Conservation (phyloP, 495 filamentous ascomycete genomes). For the Apodospora peruviana region DNA sequence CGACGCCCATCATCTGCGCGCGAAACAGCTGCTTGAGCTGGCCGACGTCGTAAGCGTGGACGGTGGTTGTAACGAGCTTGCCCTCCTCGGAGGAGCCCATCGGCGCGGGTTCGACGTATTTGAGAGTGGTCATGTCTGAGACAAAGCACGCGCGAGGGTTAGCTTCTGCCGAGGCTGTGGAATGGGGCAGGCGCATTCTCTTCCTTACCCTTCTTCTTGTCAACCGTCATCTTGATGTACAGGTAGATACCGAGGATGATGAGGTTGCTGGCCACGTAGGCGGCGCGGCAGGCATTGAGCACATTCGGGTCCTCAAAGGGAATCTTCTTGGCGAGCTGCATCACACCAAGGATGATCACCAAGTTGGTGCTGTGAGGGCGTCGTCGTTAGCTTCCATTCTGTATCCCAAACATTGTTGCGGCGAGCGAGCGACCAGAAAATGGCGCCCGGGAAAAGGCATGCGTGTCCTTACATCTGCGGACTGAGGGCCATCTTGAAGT, state of each 20-base stretch:
- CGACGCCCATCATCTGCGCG: constrained; percentile 87
- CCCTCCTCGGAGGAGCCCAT: constrained; percentile 90
- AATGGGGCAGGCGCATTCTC: neutral
- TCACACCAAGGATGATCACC: constrained; percentile 91
- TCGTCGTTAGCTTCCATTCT: constrained; percentile 11
- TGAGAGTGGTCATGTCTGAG: constrained; percentile 93
- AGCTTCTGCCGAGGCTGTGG: neutral
- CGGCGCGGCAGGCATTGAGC: constrained; percentile 72
- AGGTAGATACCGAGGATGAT: constrained; percentile 80
- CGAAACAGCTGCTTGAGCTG: constrained; percentile 81
- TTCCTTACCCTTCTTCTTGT: constrained; percentile 84
- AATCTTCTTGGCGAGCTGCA: constrained; percentile 94
- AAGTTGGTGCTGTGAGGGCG: constrained; percentile 69
- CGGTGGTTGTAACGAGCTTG: constrained; percentile 91
- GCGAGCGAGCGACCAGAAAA: neutral
- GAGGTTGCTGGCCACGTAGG: constrained; percentile 83
- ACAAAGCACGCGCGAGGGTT: neutral
- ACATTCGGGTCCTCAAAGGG: constrained; percentile 89
- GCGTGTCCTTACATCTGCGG: constrained; percentile 44
- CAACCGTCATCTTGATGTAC: constrained; percentile 75
- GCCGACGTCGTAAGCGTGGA: constrained; percentile 82
- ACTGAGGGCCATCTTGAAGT: constrained; percentile 42
- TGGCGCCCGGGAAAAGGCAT: constrained; percentile 1
- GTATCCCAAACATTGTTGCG: neutral
- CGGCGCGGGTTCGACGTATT: constrained; percentile 92